Conservation (phyloP, 2,329 filamentous ascomycete genomes). For the Xylaria sp. region DNA sequence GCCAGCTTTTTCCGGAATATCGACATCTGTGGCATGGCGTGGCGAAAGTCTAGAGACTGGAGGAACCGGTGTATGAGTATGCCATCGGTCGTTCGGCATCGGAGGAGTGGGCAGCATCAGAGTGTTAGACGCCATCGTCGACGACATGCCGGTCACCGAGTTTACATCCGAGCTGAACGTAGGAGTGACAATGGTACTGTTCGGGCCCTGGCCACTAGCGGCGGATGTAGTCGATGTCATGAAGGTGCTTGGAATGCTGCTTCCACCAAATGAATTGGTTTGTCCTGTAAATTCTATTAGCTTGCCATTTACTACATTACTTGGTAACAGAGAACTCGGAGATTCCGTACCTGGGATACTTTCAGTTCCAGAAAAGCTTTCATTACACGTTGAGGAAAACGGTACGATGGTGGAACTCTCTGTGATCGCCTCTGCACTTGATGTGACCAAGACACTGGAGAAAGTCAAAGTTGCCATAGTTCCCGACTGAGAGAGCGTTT, state of each 20-base stretch:
- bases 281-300: slow-evolving; percentile 23
- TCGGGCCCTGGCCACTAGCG: slow-evolving; percentile 9
- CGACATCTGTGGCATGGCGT: slow-evolving; percentile 1
- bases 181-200: slow-evolving; percentile 8
- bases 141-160: slow-evolving; percentile 3
- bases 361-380: slow-evolving; percentile 10
- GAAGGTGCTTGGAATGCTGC: slow-evolving; percentile 29
- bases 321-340: neutral
- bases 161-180: neutral
- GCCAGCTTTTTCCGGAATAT: neutral
- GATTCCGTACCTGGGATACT: slow-evolving; percentile 21
- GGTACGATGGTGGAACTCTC: slow-evolving; percentile 1
- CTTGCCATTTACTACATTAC: neutral
- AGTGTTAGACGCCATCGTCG: neutral
- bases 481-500: slow-evolving; percentile 19
- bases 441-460: slow-evolving; percentile 1
- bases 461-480: slow-evolving; percentile 11
- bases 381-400: slow-evolving; percentile 9
- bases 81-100: slow-evolving; percentile 20
- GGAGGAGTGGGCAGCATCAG: too few species aligned
- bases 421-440: slow-evolving; percentile 3
- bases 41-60: slow-evolving; percentile 3
- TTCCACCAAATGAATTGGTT: slow-evolving; percentile 12
- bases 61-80: slow-evolving; percentile 11
- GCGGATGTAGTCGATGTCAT: slow-evolving; percentile 29